A percentile compares a stretch with the other conserved stretches of the same genome.
These are phyloP conservation scores for Gonapodya prolifera DNA, from an alignment of 192 early-diverging fungal species.

Conservation along the genomic window DNA sequence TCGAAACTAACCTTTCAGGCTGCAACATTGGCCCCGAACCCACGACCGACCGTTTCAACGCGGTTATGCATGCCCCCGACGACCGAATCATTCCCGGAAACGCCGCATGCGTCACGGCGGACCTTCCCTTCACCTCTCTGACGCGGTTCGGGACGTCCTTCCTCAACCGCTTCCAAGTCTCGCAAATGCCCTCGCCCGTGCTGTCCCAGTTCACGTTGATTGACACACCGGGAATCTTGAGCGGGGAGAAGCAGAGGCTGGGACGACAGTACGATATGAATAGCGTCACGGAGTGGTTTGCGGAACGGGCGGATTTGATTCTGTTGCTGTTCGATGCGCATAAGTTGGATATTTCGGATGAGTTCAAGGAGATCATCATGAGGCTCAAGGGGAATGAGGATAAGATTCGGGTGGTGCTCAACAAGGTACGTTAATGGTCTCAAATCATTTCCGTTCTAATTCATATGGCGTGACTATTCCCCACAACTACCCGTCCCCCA, in stretches of 20 bases:
- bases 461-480: too few relatives aligned
- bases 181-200: slow-evolving; percentile 61
- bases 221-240: slow-evolving; percentile 85
- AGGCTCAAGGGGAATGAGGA: slow-evolving; percentile 64
- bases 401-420: slow-evolving; percentile 71
- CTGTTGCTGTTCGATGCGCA: slow-evolving; percentile 77
- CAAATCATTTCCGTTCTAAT: too few relatives aligned
- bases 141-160: slow-evolving; percentile 70
- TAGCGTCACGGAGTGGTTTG: slow-evolving; percentile 73
- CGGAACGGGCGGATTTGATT: slow-evolving; percentile 67
- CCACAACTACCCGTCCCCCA: too few relatives aligned
- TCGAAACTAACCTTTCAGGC: too few relatives aligned
- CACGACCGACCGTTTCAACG: slow-evolving; percentile 75
- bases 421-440: too few relatives aligned
- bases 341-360: slow-evolving; percentile 83
- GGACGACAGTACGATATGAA: slow-evolving; percentile 74
- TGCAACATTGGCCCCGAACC: slow-evolving; percentile 37
- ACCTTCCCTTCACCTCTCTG: slow-evolving; percentile 74
- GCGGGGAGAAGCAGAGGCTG: slow-evolving; percentile 56
- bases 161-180: slow-evolving; percentile 40
- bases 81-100: slow-evolving; percentile 73
- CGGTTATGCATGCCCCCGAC: slow-evolving; percentile 62
- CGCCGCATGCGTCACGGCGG: slow-evolving; percentile 65
- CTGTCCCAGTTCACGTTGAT: slow-evolving; percentile 23
- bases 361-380: slow-evolving; percentile 73